Evolutionary conservation across 306 rosid genomes (phyloP).

Genomic region (Trichosanthes cucumerina): DNA sequence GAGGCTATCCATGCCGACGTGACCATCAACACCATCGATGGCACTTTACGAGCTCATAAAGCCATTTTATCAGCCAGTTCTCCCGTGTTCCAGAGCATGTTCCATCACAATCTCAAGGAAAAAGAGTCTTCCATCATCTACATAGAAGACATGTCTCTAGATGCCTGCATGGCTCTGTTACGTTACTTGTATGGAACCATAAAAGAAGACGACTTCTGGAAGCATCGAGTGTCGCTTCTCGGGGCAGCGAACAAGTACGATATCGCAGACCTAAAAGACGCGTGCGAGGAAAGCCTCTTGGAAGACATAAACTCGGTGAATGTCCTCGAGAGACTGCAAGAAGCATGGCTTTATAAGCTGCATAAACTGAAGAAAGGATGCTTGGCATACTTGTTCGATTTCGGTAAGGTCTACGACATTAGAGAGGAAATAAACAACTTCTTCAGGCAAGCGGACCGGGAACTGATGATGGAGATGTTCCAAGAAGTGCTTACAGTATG

Average conservation of each 20-base stretch:
- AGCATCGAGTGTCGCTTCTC: conserved; percentile 65
- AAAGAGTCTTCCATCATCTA: conserved; percentile 65
- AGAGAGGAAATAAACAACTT: conserved; percentile 43
- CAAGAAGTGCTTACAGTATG: conserved; percentile 67
- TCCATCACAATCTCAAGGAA: conserved; percentile 66
- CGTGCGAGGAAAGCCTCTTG: conserved; percentile 79
- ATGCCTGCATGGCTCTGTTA: conserved; percentile 54
- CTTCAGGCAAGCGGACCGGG: conserved; percentile 66
- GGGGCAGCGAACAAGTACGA: conserved; percentile 74
- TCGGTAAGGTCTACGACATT: conserved; percentile 74
- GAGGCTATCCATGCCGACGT: conserved; percentile 70
- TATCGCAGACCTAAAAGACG: conserved; percentile 49
- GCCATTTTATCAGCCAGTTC: conserved; percentile 80
- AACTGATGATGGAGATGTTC: conserved; percentile 72
- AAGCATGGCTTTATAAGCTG: conserved; percentile 66
- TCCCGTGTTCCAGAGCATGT: conserved; percentile 79
- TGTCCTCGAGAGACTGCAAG: conserved; percentile 75
- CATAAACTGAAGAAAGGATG: conserved; percentile 79
- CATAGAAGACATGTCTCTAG: conserved; percentile 67
- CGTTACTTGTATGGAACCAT: conserved; percentile 71
- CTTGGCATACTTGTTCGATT: conserved; percentile 56
- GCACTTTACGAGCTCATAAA: conserved; percentile 69
- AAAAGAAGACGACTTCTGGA: conserved; percentile 64
- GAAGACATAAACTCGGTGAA: conserved; percentile 65
- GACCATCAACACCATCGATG: conserved; percentile 49